Evolutionary conservation across 2,329 filamentous ascomycete species (phyloP).

Genomic region (Botryotinia globosa): DNA sequence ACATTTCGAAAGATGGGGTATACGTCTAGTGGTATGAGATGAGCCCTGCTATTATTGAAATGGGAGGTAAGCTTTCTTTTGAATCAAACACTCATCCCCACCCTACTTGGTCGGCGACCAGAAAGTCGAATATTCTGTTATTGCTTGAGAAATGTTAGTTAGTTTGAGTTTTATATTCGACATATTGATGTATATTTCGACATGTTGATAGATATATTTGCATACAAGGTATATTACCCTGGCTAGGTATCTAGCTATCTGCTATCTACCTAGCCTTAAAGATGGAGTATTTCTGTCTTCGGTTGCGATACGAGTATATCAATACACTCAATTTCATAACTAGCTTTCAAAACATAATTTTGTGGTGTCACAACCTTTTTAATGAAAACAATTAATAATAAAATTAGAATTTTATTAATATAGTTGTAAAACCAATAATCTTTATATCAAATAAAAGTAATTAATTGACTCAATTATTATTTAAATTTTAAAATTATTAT

Average conservation of each 20-base stretch:
- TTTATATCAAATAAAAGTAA: no score
- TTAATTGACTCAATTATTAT: no score
- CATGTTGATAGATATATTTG: background rate
- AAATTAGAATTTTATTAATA: no score
- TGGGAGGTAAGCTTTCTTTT: background rate
- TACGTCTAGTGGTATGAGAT: background rate
- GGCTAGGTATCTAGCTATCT: background rate
- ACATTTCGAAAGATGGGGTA: background rate
- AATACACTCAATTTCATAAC: no score
- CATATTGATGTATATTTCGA: background rate
- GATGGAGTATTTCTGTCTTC: background rate
- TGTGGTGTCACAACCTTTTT: no score
- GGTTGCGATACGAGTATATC: background rate
- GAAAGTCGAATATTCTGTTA: background rate
- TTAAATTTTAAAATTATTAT: no score
- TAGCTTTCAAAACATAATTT: no score
- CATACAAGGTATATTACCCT: background rate
- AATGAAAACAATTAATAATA: no score
- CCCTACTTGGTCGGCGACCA: background rate
- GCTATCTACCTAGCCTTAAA: background rate
- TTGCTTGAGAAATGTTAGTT: background rate
- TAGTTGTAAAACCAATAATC: no score
- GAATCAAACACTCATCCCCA: background rate
- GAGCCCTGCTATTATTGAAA: background rate
- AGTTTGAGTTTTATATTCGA: background rate